phyloP scores from a whole-genome alignment of 78 protist genomes.

The Cyanophora paradoxa region DNA sequence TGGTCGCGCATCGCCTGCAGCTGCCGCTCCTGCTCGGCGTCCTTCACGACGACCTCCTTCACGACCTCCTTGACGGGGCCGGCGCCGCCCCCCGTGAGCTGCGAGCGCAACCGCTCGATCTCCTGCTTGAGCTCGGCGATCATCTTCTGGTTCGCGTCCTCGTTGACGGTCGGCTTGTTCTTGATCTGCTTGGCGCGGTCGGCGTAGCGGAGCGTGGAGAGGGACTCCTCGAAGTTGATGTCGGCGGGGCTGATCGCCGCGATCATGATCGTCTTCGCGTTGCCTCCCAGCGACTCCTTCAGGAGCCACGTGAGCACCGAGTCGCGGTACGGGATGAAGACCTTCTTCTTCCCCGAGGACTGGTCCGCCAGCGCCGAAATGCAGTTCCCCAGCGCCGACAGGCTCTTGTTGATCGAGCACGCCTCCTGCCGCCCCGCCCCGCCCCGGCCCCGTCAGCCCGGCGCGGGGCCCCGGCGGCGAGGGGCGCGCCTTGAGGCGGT shows the following conservation, averaged over 20 bases:
- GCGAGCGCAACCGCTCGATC: too few species aligned
- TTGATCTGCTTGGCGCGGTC: conserved; percentile 80
- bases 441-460: background rate
- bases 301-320: conserved; percentile 77
- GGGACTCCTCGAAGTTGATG: conserved; percentile 71
- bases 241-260: conserved; percentile 43
- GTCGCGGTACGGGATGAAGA: conserved; percentile 85
- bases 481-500: conserved; percentile 43
- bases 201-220: conserved; percentile 88
- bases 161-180: conserved; percentile 71
- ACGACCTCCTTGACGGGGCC: too few species aligned
- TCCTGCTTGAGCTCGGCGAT: background rate
- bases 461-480: background rate
- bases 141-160: conserved; percentile 32
- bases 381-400: conserved; percentile 54
- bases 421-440: conserved; percentile 50
- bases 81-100: too few species aligned
- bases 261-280: conserved; percentile 38
- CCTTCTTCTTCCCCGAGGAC: conserved; percentile 20
- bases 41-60: background rate
- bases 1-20: conserved; percentile 1
- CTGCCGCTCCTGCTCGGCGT: background rate
- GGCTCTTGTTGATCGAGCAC: conserved; percentile 58
- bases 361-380: conserved; percentile 50
- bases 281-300: conserved; percentile 46